Evolutionary conservation across 441 rosid species (phyloP).

Genomic region (Pelargonium exstipulatum): DNA sequence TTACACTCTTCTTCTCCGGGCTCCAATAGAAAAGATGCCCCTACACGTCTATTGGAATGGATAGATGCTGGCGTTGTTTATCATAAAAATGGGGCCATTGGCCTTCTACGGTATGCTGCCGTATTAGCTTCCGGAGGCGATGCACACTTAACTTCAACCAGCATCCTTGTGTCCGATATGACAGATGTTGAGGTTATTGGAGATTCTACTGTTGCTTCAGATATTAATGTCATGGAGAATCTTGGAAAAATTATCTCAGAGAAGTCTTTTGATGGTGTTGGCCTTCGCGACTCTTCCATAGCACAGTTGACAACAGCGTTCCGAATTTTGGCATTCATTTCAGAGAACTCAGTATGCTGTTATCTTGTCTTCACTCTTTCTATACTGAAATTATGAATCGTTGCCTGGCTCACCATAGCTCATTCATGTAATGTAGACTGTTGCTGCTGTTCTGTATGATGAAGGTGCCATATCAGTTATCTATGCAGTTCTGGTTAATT

Average conservation of each 20-base stretch:
- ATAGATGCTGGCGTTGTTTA: slow-evolving; percentile 90
- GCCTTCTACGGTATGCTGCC: slow-evolving; percentile 88
- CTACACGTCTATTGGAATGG: slow-evolving; percentile 86
- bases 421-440: slow-evolving; percentile 56
- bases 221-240: slow-evolving; percentile 79
- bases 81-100: slow-evolving; percentile 84
- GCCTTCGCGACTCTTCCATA: slow-evolving; percentile 77
- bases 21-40: slow-evolving; percentile 89
- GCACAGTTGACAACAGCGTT: slow-evolving; percentile 89
- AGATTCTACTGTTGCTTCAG: slow-evolving; percentile 67
- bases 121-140: slow-evolving; percentile 93
- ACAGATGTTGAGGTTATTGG: slow-evolving; percentile 68
- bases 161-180: slow-evolving; percentile 68
- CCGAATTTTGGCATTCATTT: slow-evolving; percentile 74
- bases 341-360: slow-evolving; percentile 73
- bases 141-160: slow-evolving; percentile 72
- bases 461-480: slow-evolving; percentile 84
- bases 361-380: slow-evolving; percentile 11
- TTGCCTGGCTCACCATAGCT: slow-evolving; percentile 18
- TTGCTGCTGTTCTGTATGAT: slow-evolving; percentile 76
- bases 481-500: slow-evolving; percentile 74
- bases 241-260: slow-evolving; percentile 71
- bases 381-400: neutral
- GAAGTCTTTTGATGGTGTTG: slow-evolving; percentile 81
- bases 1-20: slow-evolving; percentile 89